These are phyloP conservation scores for Penicillium longicatenatum DNA, from an alignment of 495 filamentous ascomycete species.

Conservation along the genomic window DNA sequence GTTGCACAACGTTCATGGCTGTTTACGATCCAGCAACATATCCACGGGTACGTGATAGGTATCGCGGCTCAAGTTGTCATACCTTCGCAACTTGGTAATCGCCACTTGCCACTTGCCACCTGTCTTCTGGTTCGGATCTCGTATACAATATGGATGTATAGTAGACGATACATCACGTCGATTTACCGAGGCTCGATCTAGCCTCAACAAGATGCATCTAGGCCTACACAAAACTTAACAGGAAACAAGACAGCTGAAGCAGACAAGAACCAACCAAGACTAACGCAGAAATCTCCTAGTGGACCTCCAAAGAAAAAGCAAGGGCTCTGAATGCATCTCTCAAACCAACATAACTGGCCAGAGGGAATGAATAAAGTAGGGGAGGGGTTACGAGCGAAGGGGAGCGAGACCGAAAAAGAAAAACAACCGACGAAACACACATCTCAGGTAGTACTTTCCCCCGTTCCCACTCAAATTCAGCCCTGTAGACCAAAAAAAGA, in stretches of 20 bases:
- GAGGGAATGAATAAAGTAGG: too few relatives aligned
- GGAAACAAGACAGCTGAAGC: background rate
- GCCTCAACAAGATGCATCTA: background rate
- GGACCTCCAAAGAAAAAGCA: background rate
- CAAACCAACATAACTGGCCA: too few relatives aligned
- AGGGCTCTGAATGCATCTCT: background rate
- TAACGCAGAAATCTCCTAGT: background rate
- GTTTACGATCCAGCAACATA: background rate
- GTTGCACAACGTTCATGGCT: background rate
- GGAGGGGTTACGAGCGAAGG: background rate
- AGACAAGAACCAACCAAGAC: background rate
- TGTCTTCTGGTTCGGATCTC: background rate
- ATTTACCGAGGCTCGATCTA: background rate
- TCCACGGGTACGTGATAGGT: background rate
- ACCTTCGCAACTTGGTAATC: background rate
- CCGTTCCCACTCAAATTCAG: background rate
- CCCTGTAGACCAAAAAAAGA: constrained; percentile 7
- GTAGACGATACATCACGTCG: too few relatives aligned
- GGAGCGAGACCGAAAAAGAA: background rate
- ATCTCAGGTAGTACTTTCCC: background rate
- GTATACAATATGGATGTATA: too few relatives aligned
- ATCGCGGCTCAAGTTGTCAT: constrained; percentile 1
- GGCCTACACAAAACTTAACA: background rate
- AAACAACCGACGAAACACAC: background rate
- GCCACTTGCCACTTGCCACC: background rate